A percentile compares a stretch with the other conserved stretches of the same genome.
Evolutionary conservation across 176 grass and related monocot species (phyloP).

Genomic region (Pontederia crassipes): DNA sequence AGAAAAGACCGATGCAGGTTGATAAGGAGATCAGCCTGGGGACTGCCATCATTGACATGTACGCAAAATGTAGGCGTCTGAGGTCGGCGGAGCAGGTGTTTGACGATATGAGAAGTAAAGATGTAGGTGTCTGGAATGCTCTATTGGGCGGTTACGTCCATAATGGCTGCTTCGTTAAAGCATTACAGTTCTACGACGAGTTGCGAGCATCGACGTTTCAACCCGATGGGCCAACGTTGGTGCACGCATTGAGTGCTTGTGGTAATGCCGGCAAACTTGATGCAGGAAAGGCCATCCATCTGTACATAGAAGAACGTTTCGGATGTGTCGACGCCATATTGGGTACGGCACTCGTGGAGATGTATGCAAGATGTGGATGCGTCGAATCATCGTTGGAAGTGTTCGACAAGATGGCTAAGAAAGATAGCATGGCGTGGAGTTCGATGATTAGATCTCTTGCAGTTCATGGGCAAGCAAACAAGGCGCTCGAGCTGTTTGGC

Average conservation of each 20-base stretch:
- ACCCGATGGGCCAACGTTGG: conserved; percentile 4
- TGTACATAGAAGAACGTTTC: background rate
- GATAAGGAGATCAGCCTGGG: background rate
- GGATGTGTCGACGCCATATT: background rate
- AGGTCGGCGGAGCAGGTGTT: conserved; percentile 2
- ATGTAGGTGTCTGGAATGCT: conserved; percentile 16
- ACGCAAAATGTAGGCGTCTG: background rate
- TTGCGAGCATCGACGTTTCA: background rate
- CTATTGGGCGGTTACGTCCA: conserved; percentile 13
- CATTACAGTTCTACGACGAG: background rate
- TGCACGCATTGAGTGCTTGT: conserved; percentile 6
- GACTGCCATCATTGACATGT: conserved; percentile 15
- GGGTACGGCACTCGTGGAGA: conserved; percentile 12
- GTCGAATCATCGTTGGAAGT: background rate
- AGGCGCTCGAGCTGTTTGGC: background rate
- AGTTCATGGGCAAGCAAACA: background rate
- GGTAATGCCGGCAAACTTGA: conserved; percentile 3
- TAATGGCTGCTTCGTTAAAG: conserved; percentile 7
- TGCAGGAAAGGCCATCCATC: conserved; percentile 5
- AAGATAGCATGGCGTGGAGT: conserved; percentile 12
- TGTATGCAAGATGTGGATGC: conserved; percentile 17
- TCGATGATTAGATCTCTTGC: conserved; percentile 11
- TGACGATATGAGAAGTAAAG: conserved; percentile 4
- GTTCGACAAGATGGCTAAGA: conserved; percentile 13
- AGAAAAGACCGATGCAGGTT: background rate